Conservation (phyloP, 208 protist species). For the Crithidia brevicula region DNA sequence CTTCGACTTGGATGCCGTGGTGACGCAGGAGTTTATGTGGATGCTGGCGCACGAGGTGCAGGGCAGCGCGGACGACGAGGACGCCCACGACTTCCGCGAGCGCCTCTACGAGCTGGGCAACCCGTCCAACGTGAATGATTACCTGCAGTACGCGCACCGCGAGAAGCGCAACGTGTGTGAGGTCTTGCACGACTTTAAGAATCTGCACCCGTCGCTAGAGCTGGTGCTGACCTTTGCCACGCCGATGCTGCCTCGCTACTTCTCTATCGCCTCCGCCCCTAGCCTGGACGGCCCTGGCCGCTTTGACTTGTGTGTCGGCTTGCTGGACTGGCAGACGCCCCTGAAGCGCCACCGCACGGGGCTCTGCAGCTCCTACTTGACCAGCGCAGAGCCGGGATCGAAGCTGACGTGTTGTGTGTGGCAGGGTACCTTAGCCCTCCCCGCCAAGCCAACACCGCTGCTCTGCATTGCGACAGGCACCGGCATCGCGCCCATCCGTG, state of each 20-base stretch:
- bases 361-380: slow-evolving; percentile 71
- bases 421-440: slow-evolving; percentile 62
- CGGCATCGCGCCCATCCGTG: slow-evolving; percentile 82
- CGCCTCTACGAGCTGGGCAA: slow-evolving; percentile 77
- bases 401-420: slow-evolving; percentile 70
- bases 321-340: slow-evolving; percentile 79
- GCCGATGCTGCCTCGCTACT: slow-evolving; percentile 78
- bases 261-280: slow-evolving; percentile 77
- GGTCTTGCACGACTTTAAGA: slow-evolving; percentile 83
- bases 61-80: slow-evolving; percentile 21
- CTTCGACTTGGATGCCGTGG: slow-evolving; percentile 82
- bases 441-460: slow-evolving; percentile 50
- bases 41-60: slow-evolving; percentile 69
- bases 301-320: slow-evolving; percentile 69
- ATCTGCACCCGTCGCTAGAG: slow-evolving; percentile 56
- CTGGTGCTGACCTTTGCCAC: slow-evolving; percentile 62
- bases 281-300: slow-evolving; percentile 39
- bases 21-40: slow-evolving; percentile 73
- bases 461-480: slow-evolving; percentile 80
- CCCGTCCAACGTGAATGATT: slow-evolving; percentile 61
- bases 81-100: slow-evolving; percentile 44
- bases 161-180: slow-evolving; percentile 91
- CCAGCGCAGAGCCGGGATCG: slow-evolving; percentile 34
- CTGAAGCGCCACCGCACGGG: slow-evolving; percentile 72
- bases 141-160: slow-evolving; percentile 77